phyloP scores from a whole-genome alignment of 352 stramenopile species.

The Pythium oligandrum region DNA sequence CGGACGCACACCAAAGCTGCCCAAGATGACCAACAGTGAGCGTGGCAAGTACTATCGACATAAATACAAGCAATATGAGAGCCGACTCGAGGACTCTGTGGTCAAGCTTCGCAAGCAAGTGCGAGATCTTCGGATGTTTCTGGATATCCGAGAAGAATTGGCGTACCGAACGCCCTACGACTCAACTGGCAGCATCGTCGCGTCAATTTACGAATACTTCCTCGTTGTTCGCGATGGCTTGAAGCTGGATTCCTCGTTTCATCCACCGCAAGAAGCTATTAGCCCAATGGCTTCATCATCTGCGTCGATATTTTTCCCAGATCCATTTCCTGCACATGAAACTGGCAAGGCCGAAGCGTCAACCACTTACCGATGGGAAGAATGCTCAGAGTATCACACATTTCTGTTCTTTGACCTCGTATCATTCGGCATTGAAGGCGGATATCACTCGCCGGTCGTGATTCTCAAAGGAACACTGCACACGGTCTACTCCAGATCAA shows the following conservation, averaged over 20 bases:
- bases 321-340: no score
- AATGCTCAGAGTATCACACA: conserved; percentile 4
- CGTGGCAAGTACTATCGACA: conserved; percentile 62
- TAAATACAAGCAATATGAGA: conserved; percentile 56
- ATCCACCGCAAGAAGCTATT: background rate
- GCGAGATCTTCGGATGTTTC: conserved; percentile 26
- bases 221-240: conserved; percentile 8
- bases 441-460: conserved; percentile 8
- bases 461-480: conserved; percentile 26
- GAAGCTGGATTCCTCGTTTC: conserved; percentile 6
- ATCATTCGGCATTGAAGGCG: conserved; percentile 11
- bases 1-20: conserved; percentile 21
- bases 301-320: no score
- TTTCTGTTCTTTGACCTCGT: conserved; percentile 18
- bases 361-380: conserved; percentile 4
- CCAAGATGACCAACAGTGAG: conserved; percentile 66
- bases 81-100: conserved; percentile 30
- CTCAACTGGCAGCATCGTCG: conserved; percentile 2
- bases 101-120: conserved; percentile 30
- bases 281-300: no score
- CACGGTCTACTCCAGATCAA: conserved; percentile 38
- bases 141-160: conserved; percentile 31
- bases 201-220: conserved; percentile 15
- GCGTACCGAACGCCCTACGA: conserved; percentile 8
- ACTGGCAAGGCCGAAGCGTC: background rate